phyloP scores from a whole-genome alignment of 116 monocot species.

The Thalassia testudinum region DNA sequence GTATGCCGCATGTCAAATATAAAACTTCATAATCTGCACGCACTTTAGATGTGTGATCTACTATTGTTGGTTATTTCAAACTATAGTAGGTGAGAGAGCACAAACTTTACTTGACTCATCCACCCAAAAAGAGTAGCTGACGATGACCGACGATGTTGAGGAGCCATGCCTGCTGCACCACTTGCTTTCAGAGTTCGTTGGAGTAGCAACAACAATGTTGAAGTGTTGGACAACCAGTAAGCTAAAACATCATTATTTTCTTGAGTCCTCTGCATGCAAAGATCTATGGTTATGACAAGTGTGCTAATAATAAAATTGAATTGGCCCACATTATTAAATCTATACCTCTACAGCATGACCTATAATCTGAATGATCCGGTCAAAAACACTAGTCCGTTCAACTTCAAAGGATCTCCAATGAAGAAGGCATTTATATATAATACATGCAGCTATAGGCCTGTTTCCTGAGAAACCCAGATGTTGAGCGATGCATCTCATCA shows the following conservation, averaged over 20 bases:
- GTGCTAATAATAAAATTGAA: not conserved
- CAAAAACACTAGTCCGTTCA: constrained; percentile 90
- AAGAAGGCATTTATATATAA: constrained; percentile 90
- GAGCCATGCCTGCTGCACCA: constrained; percentile 31
- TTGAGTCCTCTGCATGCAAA: constrained; percentile 30
- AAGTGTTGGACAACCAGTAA: constrained; percentile 72
- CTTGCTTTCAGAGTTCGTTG: constrained; percentile 47
- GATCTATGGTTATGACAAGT: not conserved
- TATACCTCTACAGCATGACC: constrained; percentile 94
- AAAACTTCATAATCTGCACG: too few species aligned
- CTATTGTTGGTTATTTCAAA: too few species aligned
- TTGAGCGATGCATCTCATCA: constrained; percentile 70
- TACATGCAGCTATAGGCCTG: constrained; percentile 77
- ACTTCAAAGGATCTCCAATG: constrained; percentile 48
- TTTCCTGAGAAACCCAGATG: constrained; percentile 75
- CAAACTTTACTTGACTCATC: constrained; percentile 32
- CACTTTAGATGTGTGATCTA: too few species aligned
- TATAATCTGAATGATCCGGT: constrained; percentile 94
- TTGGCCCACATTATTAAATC: not conserved
- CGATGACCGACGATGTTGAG: constrained; percentile 26
- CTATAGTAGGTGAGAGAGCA: too few species aligned
- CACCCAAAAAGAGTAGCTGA: constrained; percentile 49
- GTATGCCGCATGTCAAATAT: too few species aligned
- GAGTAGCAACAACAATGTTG: constrained; percentile 40
- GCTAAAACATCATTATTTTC: constrained; percentile 36